These are phyloP conservation scores for Coniochaeta prunicola DNA, from an alignment of 2,329 filamentous ascomycete genomes.

Conservation along the genomic window DNA sequence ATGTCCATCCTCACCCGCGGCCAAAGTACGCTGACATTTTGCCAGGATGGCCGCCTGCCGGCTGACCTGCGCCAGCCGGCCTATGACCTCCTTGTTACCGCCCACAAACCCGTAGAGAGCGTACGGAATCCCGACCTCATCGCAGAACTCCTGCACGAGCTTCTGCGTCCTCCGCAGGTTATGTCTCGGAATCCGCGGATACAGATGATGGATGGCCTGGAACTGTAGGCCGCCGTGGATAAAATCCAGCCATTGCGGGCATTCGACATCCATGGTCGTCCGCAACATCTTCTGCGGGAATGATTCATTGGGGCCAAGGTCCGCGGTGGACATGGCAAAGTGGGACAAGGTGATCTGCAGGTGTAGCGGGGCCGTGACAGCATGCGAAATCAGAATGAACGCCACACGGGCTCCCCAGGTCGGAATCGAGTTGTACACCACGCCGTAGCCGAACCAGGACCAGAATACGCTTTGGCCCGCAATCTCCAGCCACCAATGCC, in stretches of 20 bases:
- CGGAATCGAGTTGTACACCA: slow-evolving; percentile 68
- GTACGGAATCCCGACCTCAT: slow-evolving; percentile 77
- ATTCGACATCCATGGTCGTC: slow-evolving; percentile 91
- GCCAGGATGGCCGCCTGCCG: slow-evolving; percentile 71
- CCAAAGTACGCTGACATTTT: slow-evolving; percentile 59
- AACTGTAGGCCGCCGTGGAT: slow-evolving; percentile 86
- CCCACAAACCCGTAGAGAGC: slow-evolving; percentile 79
- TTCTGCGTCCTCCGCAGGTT: slow-evolving; percentile 71
- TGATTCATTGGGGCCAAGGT: slow-evolving; percentile 75
- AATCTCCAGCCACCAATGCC: slow-evolving; percentile 78
- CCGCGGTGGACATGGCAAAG: slow-evolving; percentile 87
- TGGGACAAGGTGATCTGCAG: slow-evolving; percentile 88
- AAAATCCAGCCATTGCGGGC: slow-evolving; percentile 80
- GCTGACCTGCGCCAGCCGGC: slow-evolving; percentile 68
- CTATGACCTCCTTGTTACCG: slow-evolving; percentile 75
- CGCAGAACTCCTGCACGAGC: slow-evolving; percentile 73
- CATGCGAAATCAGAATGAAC: slow-evolving; percentile 75
- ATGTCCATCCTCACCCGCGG: slow-evolving; percentile 18
- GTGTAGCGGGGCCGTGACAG: slow-evolving; percentile 74
- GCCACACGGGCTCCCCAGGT: slow-evolving; percentile 60
- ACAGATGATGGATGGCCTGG: slow-evolving; percentile 82
- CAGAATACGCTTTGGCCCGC: slow-evolving; percentile 74
- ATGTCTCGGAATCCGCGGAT: slow-evolving; percentile 75
- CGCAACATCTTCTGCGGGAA: slow-evolving; percentile 88
- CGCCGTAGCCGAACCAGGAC: slow-evolving; percentile 77